Percentiles rank a stretch among this genome's conserved stretches.
Conservation (phyloP, 176 grass and related monocot species). For the Melocanna baccifera region DNA sequence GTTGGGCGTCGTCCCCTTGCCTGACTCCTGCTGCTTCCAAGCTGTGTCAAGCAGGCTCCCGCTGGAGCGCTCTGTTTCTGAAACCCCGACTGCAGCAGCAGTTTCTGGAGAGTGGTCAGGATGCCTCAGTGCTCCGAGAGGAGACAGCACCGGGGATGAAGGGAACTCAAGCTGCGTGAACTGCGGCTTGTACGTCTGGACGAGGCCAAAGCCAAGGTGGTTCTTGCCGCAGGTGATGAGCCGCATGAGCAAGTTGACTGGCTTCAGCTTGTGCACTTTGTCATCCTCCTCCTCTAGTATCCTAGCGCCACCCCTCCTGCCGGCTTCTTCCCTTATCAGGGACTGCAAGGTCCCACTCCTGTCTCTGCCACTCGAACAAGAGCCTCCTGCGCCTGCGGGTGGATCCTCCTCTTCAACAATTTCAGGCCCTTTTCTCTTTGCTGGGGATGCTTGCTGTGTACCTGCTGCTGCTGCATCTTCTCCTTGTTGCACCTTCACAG, state of each 20-base stretch:
- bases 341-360: slow-evolving; percentile 64
- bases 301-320: slow-evolving; percentile 43
- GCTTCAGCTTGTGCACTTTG: slow-evolving; percentile 48
- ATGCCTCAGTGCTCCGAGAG: slow-evolving; percentile 26
- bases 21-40: slow-evolving; percentile 23
- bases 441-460: background rate
- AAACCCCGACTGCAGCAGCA: background rate
- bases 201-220: slow-evolving; percentile 47
- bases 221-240: slow-evolving; percentile 66
- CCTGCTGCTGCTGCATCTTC: background rate
- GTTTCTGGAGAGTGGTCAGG: background rate
- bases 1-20: background rate
- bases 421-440: background rate
- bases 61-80: slow-evolving; percentile 39
- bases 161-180: slow-evolving; percentile 34
- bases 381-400: background rate
- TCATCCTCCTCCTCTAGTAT: slow-evolving; percentile 50
- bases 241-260: slow-evolving; percentile 65
- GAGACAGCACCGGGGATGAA: slow-evolving; percentile 49
- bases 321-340: slow-evolving; percentile 67
- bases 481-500: background rate
- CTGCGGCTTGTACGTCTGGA: slow-evolving; percentile 31
- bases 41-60: slow-evolving; percentile 24
- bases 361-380: background rate
- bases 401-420: background rate